Percentiles rank a stretch among this genome's conserved stretches.
Conservation (phyloP, 2,329 filamentous ascomycete genomes). For the Phialophora expanda region DNA sequence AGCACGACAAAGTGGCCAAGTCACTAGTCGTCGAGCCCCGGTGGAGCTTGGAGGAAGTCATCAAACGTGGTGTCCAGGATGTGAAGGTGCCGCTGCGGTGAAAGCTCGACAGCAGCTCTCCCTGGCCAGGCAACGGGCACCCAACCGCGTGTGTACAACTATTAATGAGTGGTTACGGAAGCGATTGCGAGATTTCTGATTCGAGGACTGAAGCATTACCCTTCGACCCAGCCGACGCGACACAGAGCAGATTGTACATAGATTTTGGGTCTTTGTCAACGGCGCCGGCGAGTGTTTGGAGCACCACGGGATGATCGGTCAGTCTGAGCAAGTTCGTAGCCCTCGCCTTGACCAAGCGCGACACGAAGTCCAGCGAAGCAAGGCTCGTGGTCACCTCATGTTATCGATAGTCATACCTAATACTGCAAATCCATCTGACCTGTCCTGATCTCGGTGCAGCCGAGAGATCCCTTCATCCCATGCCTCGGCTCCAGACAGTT, state of each 20-base stretch:
- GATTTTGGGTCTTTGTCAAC: constrained; percentile 19
- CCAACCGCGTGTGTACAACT: constrained; percentile 19
- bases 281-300: constrained; percentile 13
- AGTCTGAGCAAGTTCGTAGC: background rate
- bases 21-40: constrained; percentile 67
- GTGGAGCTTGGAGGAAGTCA: constrained; percentile 77
- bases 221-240: constrained; percentile 23
- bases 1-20: constrained; percentile 52
- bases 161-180: constrained; percentile 23
- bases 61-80: constrained; percentile 75
- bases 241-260: constrained; percentile 29
- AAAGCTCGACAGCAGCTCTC: constrained; percentile 7
- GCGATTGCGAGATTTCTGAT: constrained; percentile 20
- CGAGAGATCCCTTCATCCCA: background rate
- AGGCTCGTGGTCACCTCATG: background rate
- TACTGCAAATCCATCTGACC: constrained; percentile 3
- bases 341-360: background rate
- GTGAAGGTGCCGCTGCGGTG: constrained; percentile 74
- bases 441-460: background rate
- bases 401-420: constrained; percentile 17
- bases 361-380: background rate
- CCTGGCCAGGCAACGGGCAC: constrained; percentile 1
- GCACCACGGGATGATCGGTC: constrained; percentile 1
- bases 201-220: constrained; percentile 18
- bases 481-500: background rate